Evolutionary conservation across 1,284 basidiomycete genomes (phyloP), one percentile per base, ranked within the genome.

Genomic region (Uromyces viciae-fabae): DNA sequence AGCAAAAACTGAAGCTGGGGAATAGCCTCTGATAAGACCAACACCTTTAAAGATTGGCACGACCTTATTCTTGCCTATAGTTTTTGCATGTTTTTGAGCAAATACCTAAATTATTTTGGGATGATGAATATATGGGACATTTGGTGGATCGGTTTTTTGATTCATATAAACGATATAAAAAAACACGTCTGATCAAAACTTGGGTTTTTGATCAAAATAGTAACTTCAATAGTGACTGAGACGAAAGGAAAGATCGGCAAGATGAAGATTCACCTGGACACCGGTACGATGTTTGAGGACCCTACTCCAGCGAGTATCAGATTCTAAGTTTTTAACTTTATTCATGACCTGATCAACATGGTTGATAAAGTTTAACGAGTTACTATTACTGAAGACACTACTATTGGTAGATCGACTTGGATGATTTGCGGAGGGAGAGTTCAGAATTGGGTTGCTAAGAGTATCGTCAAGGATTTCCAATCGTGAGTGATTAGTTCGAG

Each of bases 1-100:
- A 7, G 82, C 83, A 68, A 84, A 84, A 1, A 84, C 84, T 8
- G 82, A 83, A 8, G 82, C 81, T 14, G 84, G 84, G 2, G 81
- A 71, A 49, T 82, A 84, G 14, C 84, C 84, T 40, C 75, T 75
- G 62, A 84, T 83, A 75, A 84, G 82, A 33, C 82, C 76, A 4
- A 82, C 83, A 36, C 83, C 83, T 75, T 83, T 83, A 80, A 82
- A 82, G 33, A 82, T 81, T 52, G 81, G 81, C 19, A 81, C 80
- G 15, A 46, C 62, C 56, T 80, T 80, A 19, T 22, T 33, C 38
- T 72, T 72, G 33, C 68, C 54, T 31, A 80, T 73, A 33, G 66
- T 58, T 40, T 43, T 71, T 40, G 69, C 69, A 43, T 80, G 38
- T 49, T 73, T 80, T 52, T 72, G 68, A 14, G 69, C 77, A 60